phyloP scores from a whole-genome alignment of 441 rosid species.

The Adansonia rubrostipa region DNA sequence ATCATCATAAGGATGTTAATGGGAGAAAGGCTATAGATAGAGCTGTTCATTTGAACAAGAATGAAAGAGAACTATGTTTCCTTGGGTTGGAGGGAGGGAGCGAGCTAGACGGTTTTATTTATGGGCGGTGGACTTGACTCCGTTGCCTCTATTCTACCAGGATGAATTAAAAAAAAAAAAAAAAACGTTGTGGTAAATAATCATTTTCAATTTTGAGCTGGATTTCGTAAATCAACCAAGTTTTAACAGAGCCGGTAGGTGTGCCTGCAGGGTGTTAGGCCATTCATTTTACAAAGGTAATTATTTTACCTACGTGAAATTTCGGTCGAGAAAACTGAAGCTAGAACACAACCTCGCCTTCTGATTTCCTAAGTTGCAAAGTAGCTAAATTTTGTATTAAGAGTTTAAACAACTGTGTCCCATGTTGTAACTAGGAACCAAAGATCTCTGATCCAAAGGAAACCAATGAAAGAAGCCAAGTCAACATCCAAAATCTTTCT shows the following conservation, averaged over 20 bases:
- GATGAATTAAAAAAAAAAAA: too few species aligned
- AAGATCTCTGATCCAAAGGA: slow-evolving; percentile 52
- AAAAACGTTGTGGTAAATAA: too few species aligned
- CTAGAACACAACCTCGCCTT: too few species aligned
- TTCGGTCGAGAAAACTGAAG: too few species aligned
- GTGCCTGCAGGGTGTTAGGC: too few species aligned
- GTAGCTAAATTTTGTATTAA: too few species aligned
- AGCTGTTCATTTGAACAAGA: slow-evolving; percentile 1
- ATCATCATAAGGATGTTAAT: neutral
- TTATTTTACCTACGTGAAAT: too few species aligned
- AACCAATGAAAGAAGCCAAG: slow-evolving; percentile 61
- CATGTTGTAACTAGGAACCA: neutral
- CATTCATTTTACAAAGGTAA: too few species aligned
- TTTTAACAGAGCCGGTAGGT: neutral
- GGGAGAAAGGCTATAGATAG: slow-evolving; percentile 27
- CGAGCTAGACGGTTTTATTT: slow-evolving; percentile 16
- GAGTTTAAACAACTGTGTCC: neutral
- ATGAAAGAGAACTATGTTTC: neutral
- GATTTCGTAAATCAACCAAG: neutral
- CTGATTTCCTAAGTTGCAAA: too few species aligned
- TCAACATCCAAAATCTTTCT: slow-evolving; percentile 43
- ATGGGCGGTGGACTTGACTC: neutral
- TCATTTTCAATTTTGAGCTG: neutral
- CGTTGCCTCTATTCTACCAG: too few species aligned
- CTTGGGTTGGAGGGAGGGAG: neutral